Evolutionary conservation across 257 asterid genomes (phyloP), one percentile per base, ranked within the genome.

Genomic region (Ehretia macrophylla): DNA sequence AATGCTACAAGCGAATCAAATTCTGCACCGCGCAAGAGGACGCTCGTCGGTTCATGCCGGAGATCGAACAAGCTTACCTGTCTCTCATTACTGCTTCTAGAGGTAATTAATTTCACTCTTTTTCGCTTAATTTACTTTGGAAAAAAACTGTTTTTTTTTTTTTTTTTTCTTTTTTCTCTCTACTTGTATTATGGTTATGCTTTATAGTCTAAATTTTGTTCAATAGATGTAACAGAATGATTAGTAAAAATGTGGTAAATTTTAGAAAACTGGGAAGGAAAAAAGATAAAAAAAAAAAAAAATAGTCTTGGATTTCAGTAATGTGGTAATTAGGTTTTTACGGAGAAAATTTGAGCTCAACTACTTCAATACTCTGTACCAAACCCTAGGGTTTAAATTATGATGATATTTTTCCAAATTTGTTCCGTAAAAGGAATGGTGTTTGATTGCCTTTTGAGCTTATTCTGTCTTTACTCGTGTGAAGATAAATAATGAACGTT

Each of bases 71-170:
- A 68, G 89, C 94, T 13, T 90, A 83, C 68, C 86, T 50, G 62
- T 82, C 87, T 71, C 87, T 90, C 62, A 79, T 90, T 68, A 64
- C 82, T 65, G 91, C 95, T 47, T 68, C 96, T n/a, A 74, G 87
- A 78, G 98, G 98, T 90, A 44, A 58, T 69, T 32, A 64, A 58
- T 51, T 63, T 21, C 60, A 13, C 49, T 22, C 22, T 44, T 48
- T 50, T n/a, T 17, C 44, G 32, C 54, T 35, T n/a, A 35, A 14
- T 55, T 64, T 19, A 38, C 32, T 50, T 68, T 32, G 16, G 0
- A 21, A 6, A 12, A 19, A 6, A 51, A 39, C 35, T 17, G n/a
- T 47, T 62, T 57, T 51, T 51, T 14, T 23, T 6, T 32, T 57
- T 61, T 17, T n/a, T 17, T 42, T 17, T 42, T 42, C 4, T 42